Percentiles rank a stretch among this genome's conserved stretches.
Conservation (phyloP, 768 basidiomycete species). For the Hysterangium stoloniferum region DNA sequence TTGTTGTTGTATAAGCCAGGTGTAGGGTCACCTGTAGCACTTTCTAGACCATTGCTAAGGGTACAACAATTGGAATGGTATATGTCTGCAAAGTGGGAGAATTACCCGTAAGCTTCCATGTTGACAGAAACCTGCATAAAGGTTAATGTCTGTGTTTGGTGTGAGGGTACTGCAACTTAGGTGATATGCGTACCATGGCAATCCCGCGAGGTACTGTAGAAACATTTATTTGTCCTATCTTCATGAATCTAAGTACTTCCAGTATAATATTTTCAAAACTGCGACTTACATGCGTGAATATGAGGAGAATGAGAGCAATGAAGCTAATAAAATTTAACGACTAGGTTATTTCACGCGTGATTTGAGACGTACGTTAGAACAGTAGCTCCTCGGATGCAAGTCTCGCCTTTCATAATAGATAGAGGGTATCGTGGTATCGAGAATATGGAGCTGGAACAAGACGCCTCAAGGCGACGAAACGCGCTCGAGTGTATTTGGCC, state of each 20-base stretch:
- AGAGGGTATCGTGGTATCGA: slow-evolving; percentile 4
- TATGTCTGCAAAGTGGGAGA: slow-evolving; percentile 7
- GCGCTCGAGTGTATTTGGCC: too few species aligned
- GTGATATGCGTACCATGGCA: slow-evolving; percentile 49
- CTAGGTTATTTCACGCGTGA: slow-evolving; percentile 15
- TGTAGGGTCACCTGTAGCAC: slow-evolving; percentile 49
- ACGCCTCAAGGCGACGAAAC: not conserved
- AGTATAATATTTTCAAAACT: slow-evolving; percentile 11
- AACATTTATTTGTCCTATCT: slow-evolving; percentile 82
- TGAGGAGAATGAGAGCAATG: slow-evolving; percentile 50
- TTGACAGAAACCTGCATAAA: slow-evolving; percentile 63
- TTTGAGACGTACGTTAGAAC: slow-evolving; percentile 55
- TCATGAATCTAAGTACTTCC: slow-evolving; percentile 14
- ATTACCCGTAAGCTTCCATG: slow-evolving; percentile 61
- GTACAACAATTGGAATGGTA: slow-evolving; percentile 35
- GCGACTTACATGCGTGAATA: slow-evolving; percentile 69
- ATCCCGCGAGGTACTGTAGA: slow-evolving; percentile 63
- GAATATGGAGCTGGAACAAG: not conserved
- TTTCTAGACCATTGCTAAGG: slow-evolving; percentile 25
- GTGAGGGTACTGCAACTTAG: slow-evolving; percentile 15
- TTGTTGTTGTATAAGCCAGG: slow-evolving; percentile 60
- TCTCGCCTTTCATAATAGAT: slow-evolving; percentile 57
- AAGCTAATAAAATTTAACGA: slow-evolving; percentile 27
- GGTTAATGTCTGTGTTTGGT: too few species aligned
- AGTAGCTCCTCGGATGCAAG: slow-evolving; percentile 66